Percentiles rank a stretch among this genome's conserved stretches.
Evolutionary conservation across 2,329 filamentous ascomycete genomes (phyloP).

Genomic region (Xylaria arbuscula): DNA sequence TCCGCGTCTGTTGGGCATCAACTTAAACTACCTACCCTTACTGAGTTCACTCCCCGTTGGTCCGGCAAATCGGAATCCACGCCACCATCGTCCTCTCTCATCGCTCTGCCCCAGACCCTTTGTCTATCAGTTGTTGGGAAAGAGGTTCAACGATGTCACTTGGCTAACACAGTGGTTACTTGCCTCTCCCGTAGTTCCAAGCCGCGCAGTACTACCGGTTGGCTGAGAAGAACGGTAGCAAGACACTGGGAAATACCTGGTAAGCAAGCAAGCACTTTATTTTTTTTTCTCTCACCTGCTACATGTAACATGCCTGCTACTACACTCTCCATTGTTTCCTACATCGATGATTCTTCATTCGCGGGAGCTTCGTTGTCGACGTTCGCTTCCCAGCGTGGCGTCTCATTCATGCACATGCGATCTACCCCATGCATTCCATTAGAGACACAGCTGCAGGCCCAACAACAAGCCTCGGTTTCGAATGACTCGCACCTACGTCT

Average conservation of each 20-base stretch:
- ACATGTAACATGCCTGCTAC: slow-evolving; percentile 15
- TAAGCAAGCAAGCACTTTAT: slow-evolving; percentile 63
- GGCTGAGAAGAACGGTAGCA: slow-evolving; percentile 88
- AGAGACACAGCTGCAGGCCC: slow-evolving; percentile 41
- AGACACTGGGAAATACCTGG: slow-evolving; percentile 95
- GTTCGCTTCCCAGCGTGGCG: slow-evolving; percentile 27
- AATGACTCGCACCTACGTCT: slow-evolving; percentile 35
- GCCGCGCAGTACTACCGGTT: slow-evolving; percentile 92
- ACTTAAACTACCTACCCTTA: slow-evolving; percentile 49
- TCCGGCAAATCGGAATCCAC: slow-evolving; percentile 48
- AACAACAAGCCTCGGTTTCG: slow-evolving; percentile 42
- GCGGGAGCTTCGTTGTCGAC: slow-evolving; percentile 19
- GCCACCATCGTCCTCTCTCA: slow-evolving; percentile 27
- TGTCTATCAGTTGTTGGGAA: slow-evolving; percentile 17
- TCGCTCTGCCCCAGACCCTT: slow-evolving; percentile 29
- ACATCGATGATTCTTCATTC: slow-evolving; percentile 26
- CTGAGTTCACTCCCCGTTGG: slow-evolving; percentile 32
- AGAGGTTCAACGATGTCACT: slow-evolving; percentile 53
- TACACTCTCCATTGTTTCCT: slow-evolving; percentile 27
- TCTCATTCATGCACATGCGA: slow-evolving; percentile 36
- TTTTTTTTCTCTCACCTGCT: slow-evolving; percentile 20
- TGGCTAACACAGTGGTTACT: slow-evolving; percentile 59
- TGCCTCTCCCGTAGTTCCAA: slow-evolving; percentile 77
- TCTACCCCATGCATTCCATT: slow-evolving; percentile 41
- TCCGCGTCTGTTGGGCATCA: slow-evolving; percentile 55